phyloP scores from a whole-genome alignment of 257 asterid genomes.

The Solanum piurae region DNA sequence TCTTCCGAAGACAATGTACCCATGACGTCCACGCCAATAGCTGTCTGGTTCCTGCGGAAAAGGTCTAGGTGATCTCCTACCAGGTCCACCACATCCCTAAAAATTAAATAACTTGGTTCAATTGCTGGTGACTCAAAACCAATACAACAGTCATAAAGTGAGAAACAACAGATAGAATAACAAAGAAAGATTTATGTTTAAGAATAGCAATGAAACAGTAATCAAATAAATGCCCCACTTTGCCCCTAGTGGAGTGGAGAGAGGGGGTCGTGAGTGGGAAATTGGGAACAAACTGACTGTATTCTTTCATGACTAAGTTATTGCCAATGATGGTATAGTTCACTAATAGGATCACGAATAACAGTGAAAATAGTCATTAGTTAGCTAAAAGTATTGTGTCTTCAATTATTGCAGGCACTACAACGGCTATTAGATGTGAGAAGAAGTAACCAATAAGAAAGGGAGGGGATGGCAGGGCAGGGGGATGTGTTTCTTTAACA shows the following conservation, averaged over 20 bases:
- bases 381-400: not conserved
- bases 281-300: not conserved
- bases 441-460: not conserved
- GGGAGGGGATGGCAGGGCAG: not conserved
- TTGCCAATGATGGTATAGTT: not conserved
- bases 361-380: not conserved
- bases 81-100: slow-evolving; percentile 83
- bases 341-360: not conserved
- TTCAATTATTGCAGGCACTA: not conserved
- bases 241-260: not conserved
- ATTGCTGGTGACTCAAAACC: slow-evolving; percentile 1
- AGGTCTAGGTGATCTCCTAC: slow-evolving; percentile 87
- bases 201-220: not conserved
- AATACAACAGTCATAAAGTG: not conserved
- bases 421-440: not conserved
- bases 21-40: slow-evolving; percentile 94
- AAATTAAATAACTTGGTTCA: slow-evolving; percentile 3
- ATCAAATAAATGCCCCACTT: not conserved
- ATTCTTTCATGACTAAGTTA: not conserved
- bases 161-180: not conserved
- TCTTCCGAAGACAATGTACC: slow-evolving; percentile 91
- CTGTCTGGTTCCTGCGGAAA: slow-evolving; percentile 79
- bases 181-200: not conserved
- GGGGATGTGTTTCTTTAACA: not conserved
- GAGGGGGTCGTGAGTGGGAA: not conserved